Evolutionary conservation across 768 basidiomycete species (phyloP).

Genomic region (Boletellus ananas): DNA sequence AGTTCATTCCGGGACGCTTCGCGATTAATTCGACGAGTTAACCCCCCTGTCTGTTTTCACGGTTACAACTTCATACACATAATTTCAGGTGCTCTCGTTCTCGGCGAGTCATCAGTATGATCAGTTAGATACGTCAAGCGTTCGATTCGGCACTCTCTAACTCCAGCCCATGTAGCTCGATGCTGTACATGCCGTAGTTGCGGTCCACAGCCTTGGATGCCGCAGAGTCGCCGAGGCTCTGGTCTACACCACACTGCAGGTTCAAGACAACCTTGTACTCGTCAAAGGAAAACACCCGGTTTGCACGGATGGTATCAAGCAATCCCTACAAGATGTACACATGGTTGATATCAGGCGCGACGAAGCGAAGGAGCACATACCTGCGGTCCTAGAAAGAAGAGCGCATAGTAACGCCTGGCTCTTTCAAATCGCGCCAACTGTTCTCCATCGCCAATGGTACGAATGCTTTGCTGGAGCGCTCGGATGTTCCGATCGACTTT

Average conservation of each 20-base stretch:
- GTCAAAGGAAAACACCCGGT: conserved; percentile 76
- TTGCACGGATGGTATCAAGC: conserved; percentile 63
- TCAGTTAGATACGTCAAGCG: conserved; percentile 19
- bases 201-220: conserved; percentile 55
- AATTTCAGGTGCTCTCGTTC: neutral
- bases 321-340: conserved; percentile 52
- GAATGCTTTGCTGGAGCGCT: conserved; percentile 88
- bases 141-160: conserved; percentile 45
- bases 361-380: conserved; percentile 38
- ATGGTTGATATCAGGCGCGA: neutral
- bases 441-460: conserved; percentile 61
- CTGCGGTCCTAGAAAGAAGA: conserved; percentile 72
- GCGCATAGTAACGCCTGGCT: conserved; percentile 74
- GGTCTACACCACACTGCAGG: conserved; percentile 83
- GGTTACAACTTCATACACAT: neutral
- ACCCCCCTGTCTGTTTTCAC: neutral
- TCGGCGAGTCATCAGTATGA: conserved; percentile 6
- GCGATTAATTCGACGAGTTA: conserved; percentile 1
- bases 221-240: conserved; percentile 47
- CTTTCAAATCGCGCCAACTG: conserved; percentile 68
- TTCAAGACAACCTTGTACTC: conserved; percentile 91
- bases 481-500: conserved; percentile 88
- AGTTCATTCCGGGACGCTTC: neutral
- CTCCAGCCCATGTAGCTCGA: conserved; percentile 83
- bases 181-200: conserved; percentile 83